phyloP scores from a whole-genome alignment of 768 basidiomycete genomes.

The Tephrocybe sp. region DNA sequence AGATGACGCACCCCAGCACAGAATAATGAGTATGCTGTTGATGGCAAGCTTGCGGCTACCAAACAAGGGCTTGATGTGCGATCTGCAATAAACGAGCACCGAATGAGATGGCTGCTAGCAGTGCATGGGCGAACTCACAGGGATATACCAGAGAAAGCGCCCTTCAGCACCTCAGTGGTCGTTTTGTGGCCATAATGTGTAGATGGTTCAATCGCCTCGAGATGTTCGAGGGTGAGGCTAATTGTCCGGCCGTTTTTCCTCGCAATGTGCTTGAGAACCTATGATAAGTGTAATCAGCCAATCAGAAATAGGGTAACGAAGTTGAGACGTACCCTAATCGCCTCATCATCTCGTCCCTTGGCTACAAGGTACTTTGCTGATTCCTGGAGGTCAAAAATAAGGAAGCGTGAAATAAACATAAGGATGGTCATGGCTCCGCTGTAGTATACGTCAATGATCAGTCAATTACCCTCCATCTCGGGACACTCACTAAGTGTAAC shows the following conservation, averaged over 20 bases:
- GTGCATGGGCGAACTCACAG: slow-evolving; percentile 26
- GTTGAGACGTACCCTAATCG: slow-evolving; percentile 37
- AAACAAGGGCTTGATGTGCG: slow-evolving; percentile 52
- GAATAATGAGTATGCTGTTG: slow-evolving; percentile 47
- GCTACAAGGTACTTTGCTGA: slow-evolving; percentile 61
- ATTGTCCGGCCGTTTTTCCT: slow-evolving; percentile 44
- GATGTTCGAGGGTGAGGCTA: slow-evolving; percentile 44
- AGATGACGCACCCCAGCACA: slow-evolving; percentile 46
- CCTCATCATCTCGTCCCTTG: slow-evolving; percentile 57
- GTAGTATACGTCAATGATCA: not conserved
- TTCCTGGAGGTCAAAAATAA: slow-evolving; percentile 60
- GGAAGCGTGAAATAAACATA: slow-evolving; percentile 54
- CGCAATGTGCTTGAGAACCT: slow-evolving; percentile 52
- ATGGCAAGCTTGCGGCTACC: slow-evolving; percentile 40
- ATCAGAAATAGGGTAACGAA: not conserved
- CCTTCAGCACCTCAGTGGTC: slow-evolving; percentile 30
- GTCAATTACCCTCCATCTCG: not conserved
- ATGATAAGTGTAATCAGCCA: not conserved
- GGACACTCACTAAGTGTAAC: slow-evolving; percentile 38
- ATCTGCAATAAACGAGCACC: slow-evolving; percentile 24
- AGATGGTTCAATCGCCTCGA: slow-evolving; percentile 30
- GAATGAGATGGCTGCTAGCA: not conserved
- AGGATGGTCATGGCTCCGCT: slow-evolving; percentile 50
- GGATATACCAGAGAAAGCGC: slow-evolving; percentile 37
- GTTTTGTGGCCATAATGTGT: slow-evolving; percentile 15